Evolutionary conservation across 352 stramenopile species (phyloP), one percentile per base, ranked within the genome.

Genomic region (Pythium phragmiticola): DNA sequence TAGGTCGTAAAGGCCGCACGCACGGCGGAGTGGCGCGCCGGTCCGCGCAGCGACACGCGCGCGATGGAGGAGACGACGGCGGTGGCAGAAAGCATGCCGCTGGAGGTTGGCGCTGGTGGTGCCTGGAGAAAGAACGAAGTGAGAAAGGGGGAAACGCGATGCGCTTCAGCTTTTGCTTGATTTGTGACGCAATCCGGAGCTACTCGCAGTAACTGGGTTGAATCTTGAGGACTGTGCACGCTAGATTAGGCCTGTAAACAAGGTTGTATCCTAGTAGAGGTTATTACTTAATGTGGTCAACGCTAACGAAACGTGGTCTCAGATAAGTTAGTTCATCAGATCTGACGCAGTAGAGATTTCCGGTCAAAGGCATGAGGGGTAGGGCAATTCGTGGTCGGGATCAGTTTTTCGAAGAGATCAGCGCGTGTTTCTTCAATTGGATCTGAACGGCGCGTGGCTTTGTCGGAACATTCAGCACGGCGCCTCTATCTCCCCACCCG

Each of bases 1-100:
- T 97, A 97, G 52, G 87, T 95, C 54, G 84, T 94, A 49, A 89
- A 74, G 30, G 65, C 52, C 19, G 57, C 63, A n/a, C 60, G 60
- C 4, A 37, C 11, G 26, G 41, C 54, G 19, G 33, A 13, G 43
- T 28, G 56, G 7, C 19, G 51, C 53, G 37, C 30, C 17, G 9
- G 39, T n/a, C 42, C 7, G 48, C 60, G 54, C 37, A 55, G 21
- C 30, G 41, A 37, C 36, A 43, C 39, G 28, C 63, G 63, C 23
- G 55, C 55, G 49, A 57, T 19, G 19, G 55, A 57, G 43, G 45
- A 57, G 34, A 41, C 43, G 45, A 39, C 33, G 39, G 54, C 33
- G 13, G 46, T 53, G 28, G 61, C 36, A 33, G 57, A 42, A 26
- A 65, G 36, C 57, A 65, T 17, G 14, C 39, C 8, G 39, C 23